Evolutionary conservation across 31 red algal genomes (phyloP), one percentile per base, ranked within the genome.

Genomic region (Endocladia muricata): DNA sequence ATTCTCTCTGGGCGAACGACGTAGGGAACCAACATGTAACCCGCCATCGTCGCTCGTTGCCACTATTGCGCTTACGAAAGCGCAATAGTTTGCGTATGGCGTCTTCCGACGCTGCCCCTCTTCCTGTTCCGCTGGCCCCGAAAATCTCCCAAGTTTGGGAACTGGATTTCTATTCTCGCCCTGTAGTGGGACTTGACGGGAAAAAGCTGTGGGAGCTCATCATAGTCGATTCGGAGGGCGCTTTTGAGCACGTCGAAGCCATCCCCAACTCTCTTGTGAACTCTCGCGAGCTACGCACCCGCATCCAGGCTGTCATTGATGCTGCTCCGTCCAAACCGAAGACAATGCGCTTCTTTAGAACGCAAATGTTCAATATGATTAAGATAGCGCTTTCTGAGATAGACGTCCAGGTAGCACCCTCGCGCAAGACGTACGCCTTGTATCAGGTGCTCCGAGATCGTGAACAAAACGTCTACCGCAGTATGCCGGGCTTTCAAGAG

Each of bases 131-230:
- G 23, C 69, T 89, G n/a, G 77, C 77, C 23, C 85, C 85, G 7
- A 9, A 58, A 25, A 55, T 70, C n/a, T 89, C 79, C 3, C 68
- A 74, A 51, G 51, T 86, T 8, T 99, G 96, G 96, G 96, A 99
- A 64, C 76, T 99, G 5, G 96, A 99, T 57, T 99, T 95, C 76
- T 99, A 99, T 71, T 99, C 96, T 2, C 83, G 86, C 3, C 96
- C 96, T 5, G 96, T 99, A 0, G 69, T 84, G 5, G 96, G 90
- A 4, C 17, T 76, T 9, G 87, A 99, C 66, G 93, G 93, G 21
- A 99, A 99, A 73, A 92, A 93, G 61, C 76, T 95, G 57, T 99
- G 96, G 96, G 96, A 99, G 74, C 76, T 99, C 37, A 74, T 99
- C 31, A 84, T 99, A 40, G 85, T 79, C 47, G 96, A 99, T 70